Evolutionary conservation across 352 stramenopile species (phyloP).

Genomic region (Phytophthora cajani): DNA sequence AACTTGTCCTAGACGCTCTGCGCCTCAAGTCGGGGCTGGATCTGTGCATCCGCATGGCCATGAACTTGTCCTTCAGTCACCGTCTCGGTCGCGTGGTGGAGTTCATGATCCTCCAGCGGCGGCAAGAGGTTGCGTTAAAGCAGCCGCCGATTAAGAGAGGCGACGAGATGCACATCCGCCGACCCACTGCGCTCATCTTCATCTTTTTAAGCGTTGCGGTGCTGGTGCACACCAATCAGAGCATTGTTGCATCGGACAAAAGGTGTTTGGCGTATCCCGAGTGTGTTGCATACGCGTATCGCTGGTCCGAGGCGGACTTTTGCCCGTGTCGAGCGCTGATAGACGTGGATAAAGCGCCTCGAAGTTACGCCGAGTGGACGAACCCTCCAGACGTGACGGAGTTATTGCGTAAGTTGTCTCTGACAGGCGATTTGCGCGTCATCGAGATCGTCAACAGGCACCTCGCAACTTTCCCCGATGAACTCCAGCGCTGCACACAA

Average conservation of each 20-base stretch:
- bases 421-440: constrained; percentile 15
- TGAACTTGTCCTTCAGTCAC: constrained; percentile 29
- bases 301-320: constrained; percentile 14
- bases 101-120: constrained; percentile 4
- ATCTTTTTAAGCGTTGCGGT: constrained; percentile 4
- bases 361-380: constrained; percentile 21
- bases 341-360: constrained; percentile 27
- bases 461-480: constrained; percentile 11
- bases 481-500: neutral
- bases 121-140: neutral
- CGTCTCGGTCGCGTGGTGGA: constrained; percentile 23
- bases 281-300: constrained; percentile 16
- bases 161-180: constrained; percentile 1
- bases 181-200: constrained; percentile 1
- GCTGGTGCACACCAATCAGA: constrained; percentile 9
- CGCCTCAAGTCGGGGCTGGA: constrained; percentile 19
- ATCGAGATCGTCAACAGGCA: constrained; percentile 35
- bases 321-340: constrained; percentile 49
- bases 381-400: constrained; percentile 11
- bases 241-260: constrained; percentile 2
- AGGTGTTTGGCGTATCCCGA: constrained; percentile 2
- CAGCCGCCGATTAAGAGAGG: neutral
- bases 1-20: constrained; percentile 25
- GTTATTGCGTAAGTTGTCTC: constrained; percentile 18
- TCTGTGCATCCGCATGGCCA: constrained; percentile 19